phyloP scores from a whole-genome alignment of 176 grass and related monocot genomes.

The Triticum aestivum region DNA sequence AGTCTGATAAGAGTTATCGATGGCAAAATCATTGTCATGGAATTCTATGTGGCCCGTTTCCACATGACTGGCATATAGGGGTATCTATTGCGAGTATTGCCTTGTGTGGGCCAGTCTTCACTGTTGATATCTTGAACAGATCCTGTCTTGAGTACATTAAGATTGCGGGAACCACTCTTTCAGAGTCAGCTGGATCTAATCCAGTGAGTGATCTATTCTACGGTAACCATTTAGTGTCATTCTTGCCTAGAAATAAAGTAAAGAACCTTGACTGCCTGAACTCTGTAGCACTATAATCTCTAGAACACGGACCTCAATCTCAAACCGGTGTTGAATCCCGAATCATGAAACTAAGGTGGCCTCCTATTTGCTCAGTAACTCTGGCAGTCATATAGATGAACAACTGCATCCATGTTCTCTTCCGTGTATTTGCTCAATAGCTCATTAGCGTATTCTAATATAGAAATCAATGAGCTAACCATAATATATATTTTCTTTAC shows the following conservation, averaged over 20 bases:
- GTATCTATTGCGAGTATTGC: conserved; percentile 14
- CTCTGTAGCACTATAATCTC: neutral
- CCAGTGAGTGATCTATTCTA: neutral
- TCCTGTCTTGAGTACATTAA: conserved; percentile 23
- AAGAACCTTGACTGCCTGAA: neutral
- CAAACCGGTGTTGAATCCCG: neutral
- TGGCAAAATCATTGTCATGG: conserved; percentile 41
- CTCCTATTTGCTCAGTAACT: neutral
- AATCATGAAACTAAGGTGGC: conserved; percentile 16
- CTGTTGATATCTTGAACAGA: conserved; percentile 24
- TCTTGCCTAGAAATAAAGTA: conserved; percentile 10
- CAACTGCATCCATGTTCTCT: neutral
- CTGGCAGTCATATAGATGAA: neutral
- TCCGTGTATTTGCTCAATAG: neutral
- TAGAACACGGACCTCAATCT: neutral
- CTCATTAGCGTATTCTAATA: neutral
- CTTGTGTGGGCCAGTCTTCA: conserved; percentile 13
- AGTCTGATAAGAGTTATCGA: conserved; percentile 36
- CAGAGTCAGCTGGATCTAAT: conserved; percentile 21
- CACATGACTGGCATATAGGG: conserved; percentile 2
- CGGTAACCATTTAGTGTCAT: neutral
- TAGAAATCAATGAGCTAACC: neutral
- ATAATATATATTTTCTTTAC: neutral
- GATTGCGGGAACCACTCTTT: conserved; percentile 9
- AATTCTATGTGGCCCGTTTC: conserved; percentile 26